Base-by-base conservation (phyloP, 176 grass and related monocot species). In the Carex parvula region DNA sequence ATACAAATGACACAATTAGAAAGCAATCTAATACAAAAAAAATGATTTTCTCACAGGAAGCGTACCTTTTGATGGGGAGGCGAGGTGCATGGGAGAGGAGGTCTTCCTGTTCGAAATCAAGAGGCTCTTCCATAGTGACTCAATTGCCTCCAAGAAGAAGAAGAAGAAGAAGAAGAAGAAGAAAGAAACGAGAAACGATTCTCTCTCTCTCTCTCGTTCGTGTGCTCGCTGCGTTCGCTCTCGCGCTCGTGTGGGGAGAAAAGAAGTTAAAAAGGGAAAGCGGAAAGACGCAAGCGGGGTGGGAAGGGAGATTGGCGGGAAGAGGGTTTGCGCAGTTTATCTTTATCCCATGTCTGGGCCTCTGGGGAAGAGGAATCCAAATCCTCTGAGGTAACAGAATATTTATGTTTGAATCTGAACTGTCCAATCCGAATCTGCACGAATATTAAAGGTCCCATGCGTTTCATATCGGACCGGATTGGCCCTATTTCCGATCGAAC, bases 61-160 rank as follows among this genome's bases (percentile, higher is more conserved):
- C 3, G 21, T 11, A 98, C 95, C 92, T 90, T 89, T 93, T 98
- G 50, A 86, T 56, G 73, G 80, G 17, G 62, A 85, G 58, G 79
- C 88, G 91, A 83, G 70, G 69, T 0, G 33, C 35, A 66, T 72
- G 22, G 79, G 82, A 52, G 61, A 91, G 78, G 79, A 81, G 67
- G 50, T 93, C 92, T 64, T 93, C 89, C 73, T 86, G 16, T 86
- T 98, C 95, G 91, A 98, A 98, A 76, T 98, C 92, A 50, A 93
- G 89, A 59, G 89, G 95, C 1, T 91, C 92, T 8, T 94, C 89
- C 85, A 79, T 65, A 55, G 58, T 41, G 35, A 22, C 3, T 30
- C 24, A 58, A 44, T 6, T 5, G 37, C 54, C 54, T 62, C 24
- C 10, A 35, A 35, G 3, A 35, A 35, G 3, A 35, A 26, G 26